Evolutionary conservation across 805 yeast genomes (phyloP).

Genomic region (Monosporozyma aquatica): DNA sequence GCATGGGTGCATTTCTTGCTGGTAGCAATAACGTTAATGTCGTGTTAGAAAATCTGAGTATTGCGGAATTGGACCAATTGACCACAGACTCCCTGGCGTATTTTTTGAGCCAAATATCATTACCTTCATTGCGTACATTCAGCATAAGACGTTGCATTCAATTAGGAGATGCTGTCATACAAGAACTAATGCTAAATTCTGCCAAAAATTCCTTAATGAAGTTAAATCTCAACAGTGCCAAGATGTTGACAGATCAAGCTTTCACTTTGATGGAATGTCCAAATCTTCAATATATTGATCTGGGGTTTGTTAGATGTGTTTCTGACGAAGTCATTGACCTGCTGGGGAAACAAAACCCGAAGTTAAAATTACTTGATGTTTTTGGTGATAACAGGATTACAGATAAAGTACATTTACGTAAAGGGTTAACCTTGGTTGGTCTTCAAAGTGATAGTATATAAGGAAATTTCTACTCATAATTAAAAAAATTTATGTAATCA

Average conservation of each 20-base stretch:
- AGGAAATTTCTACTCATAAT: too few relatives aligned
- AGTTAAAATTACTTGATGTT: slow-evolving; percentile 60
- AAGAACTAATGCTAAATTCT: slow-evolving; percentile 54
- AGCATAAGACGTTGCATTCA: slow-evolving; percentile 58
- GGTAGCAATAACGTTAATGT: slow-evolving; percentile 15
- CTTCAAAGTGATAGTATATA: slow-evolving; percentile 58
- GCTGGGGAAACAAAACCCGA: slow-evolving; percentile 50
- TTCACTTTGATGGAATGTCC: slow-evolving; percentile 46
- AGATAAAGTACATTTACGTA: slow-evolving; percentile 40
- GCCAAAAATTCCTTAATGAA: slow-evolving; percentile 52
- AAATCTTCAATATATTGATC: slow-evolving; percentile 56
- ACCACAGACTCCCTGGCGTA: slow-evolving; percentile 58
- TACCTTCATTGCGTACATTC: slow-evolving; percentile 50
- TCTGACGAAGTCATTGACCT: slow-evolving; percentile 59
- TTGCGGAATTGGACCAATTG: slow-evolving; percentile 51
- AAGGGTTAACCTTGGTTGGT: slow-evolving; percentile 58
- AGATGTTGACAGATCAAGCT: slow-evolving; percentile 42
- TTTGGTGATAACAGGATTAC: slow-evolving; percentile 72
- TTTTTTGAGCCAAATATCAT: slow-evolving; percentile 41
- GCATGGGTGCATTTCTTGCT: slow-evolving; percentile 49
- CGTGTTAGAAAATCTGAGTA: slow-evolving; percentile 45
- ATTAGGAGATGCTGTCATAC: slow-evolving; percentile 53
- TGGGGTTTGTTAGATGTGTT: slow-evolving; percentile 71
- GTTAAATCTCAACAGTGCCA: slow-evolving; percentile 66
- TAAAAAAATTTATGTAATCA: too few relatives aligned